phyloP scores from a whole-genome alignment of 331 rosid species.

The Pyrus hybrid region DNA sequence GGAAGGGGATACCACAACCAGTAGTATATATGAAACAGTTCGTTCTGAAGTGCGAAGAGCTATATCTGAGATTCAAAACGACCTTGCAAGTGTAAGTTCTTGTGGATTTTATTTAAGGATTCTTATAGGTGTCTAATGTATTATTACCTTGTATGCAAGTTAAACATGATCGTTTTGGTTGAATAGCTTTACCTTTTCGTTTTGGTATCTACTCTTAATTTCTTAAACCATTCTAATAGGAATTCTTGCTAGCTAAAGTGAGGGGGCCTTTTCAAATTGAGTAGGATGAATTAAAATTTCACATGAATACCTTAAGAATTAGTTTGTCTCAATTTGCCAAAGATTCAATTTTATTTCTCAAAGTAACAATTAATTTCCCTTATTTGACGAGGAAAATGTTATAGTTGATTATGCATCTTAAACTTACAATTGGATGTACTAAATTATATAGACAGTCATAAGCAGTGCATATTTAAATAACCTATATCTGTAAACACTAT shows the following conservation, averaged over 20 bases:
- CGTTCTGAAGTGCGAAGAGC: slow-evolving; percentile 88
- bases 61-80: slow-evolving; percentile 74
- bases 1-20: slow-evolving; percentile 26
- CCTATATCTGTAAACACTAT: neutral
- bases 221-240: neutral
- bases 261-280: neutral
- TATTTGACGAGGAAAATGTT: too few relatives aligned
- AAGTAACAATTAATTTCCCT: too few relatives aligned
- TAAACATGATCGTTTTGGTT: neutral
- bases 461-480: too few relatives aligned
- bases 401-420: too few relatives aligned
- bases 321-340: too few relatives aligned
- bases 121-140: neutral
- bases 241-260: neutral
- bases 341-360: too few relatives aligned
- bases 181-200: neutral
- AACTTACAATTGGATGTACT: too few relatives aligned
- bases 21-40: slow-evolving; percentile 72
- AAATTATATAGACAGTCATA: too few relatives aligned
- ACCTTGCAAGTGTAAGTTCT: slow-evolving; percentile 63
- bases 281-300: neutral
- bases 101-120: neutral
- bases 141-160: too few relatives aligned
- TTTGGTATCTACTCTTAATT: neutral
- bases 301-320: too few relatives aligned